Evolutionary conservation across 1,284 basidiomycete species (phyloP).

Genomic region (Caloboletus inedulis): DNA sequence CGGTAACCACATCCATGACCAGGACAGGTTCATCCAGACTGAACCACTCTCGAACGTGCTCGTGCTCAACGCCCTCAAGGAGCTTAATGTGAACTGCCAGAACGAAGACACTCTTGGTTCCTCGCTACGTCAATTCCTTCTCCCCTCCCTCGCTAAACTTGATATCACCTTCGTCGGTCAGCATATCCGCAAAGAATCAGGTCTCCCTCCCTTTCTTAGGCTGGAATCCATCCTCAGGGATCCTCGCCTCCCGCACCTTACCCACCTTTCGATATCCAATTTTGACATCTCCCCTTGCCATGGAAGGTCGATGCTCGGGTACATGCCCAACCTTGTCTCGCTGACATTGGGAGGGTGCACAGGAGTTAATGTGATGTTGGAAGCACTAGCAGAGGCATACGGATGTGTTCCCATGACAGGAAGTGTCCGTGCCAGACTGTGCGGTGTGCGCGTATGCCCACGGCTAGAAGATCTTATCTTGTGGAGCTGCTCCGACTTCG

Average conservation of each 20-base stretch:
- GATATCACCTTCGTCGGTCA: conserved; percentile 38
- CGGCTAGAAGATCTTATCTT: conserved; percentile 46
- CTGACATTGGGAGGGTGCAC: conserved; percentile 37
- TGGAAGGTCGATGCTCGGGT: conserved; percentile 35
- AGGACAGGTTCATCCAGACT: conserved; percentile 21
- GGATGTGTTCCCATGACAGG: conserved; percentile 15
- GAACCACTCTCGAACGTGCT: conserved; percentile 33
- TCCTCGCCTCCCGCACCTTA: conserved; percentile 38
- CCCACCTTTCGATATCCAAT: conserved; percentile 36
- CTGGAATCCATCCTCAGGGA: conserved; percentile 43
- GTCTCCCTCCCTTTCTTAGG: conserved; percentile 30
- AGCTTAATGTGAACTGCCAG: conserved; percentile 41
- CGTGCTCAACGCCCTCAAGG: conserved; percentile 34
- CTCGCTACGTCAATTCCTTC: conserved; percentile 40
- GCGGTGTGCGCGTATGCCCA: conserved; percentile 44
- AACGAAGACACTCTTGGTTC: conserved; percentile 38
- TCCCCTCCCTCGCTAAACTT: conserved; percentile 43
- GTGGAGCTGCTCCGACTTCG: conserved; percentile 47
- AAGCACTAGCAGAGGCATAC: conserved; percentile 32
- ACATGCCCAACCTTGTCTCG: conserved; percentile 38
- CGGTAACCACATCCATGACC: conserved; percentile 30
- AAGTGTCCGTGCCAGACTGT: conserved; percentile 10
- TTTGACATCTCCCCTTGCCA: conserved; percentile 32
- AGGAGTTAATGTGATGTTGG: conserved; percentile 26
- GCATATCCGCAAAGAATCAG: conserved; percentile 20